These are phyloP conservation scores for Epithele typhae DNA, from an alignment of 768 basidiomycete genomes.

Conservation along the genomic window DNA sequence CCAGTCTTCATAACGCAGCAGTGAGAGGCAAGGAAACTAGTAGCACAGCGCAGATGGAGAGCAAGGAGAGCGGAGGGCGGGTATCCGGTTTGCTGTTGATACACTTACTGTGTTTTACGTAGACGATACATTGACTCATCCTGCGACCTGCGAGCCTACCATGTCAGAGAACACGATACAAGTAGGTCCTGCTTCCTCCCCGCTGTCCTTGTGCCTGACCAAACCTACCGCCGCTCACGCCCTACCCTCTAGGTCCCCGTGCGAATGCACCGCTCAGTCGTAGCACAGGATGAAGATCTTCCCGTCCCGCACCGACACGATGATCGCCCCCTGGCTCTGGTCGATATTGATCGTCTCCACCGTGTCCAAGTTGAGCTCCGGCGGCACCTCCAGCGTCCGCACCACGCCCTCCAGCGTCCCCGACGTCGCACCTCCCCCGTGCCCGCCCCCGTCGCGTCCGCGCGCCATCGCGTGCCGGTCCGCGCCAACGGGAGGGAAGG, in stretches of 20 bases:
- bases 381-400: conserved; percentile 58
- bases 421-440: conserved; percentile 26
- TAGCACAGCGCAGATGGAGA: too few relatives aligned
- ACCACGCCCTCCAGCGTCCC: conserved; percentile 42
- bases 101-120: background rate
- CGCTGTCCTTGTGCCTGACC: background rate
- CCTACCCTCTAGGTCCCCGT: background rate
- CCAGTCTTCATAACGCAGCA: too few relatives aligned
- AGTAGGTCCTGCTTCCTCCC: background rate
- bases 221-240: background rate
- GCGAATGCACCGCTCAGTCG: conserved; percentile 25
- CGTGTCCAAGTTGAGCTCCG: conserved; percentile 56
- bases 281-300: conserved; percentile 74
- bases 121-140: background rate
- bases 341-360: conserved; percentile 80
- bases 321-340: conserved; percentile 70
- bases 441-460: conserved; percentile 1
- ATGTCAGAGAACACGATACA: background rate
- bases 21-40: too few relatives aligned
- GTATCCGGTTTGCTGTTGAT: background rate
- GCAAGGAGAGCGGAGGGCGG: too few relatives aligned
- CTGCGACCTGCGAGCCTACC: background rate
- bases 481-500: conserved; percentile 52
- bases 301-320: conserved; percentile 61
- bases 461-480: conserved; percentile 16